Evolutionary conservation across 495 filamentous ascomycete species (phyloP), one percentile per base, ranked within the genome.

Genomic region (Schizothecium vesticola): DNA sequence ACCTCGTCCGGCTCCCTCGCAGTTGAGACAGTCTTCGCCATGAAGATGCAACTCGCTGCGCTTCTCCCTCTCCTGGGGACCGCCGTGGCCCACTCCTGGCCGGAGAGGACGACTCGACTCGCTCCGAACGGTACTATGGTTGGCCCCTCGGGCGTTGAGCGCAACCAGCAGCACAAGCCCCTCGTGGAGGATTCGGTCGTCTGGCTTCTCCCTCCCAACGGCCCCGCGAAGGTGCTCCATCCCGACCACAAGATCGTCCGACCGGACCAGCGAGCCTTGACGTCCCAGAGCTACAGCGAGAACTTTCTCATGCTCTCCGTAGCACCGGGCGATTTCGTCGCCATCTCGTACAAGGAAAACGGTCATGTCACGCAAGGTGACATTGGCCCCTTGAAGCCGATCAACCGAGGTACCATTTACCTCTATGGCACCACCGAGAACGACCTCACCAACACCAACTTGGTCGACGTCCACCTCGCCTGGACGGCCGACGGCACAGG

Each of bases 311-410:
- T 86, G 70, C 84, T 96, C 13, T 76, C 87, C 66, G 91, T 89
- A 24, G 80, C 83, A 23, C 82, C 91, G 9, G 91, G 92, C 33
- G 85, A 86, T 67, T 84, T 85, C 56, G 82, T 96, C 63, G 90
- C 93, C 23, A 78, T 97, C 64, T 82, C 85, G 22, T 95, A 92
- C 77, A 82, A 86, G 61, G 94, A 97, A 71, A 97, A 97, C 73
- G 94, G 94, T 19, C 94, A 97, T 78, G 90, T 95, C 66, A 91
- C 88, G 13, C 1, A 80, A 88, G 33, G 33, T 13, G 33, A 43
- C 33, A 13, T 43, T 16, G 12, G 12, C 13, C 4, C 74, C 0
- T 82, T 83, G 16, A 91, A 92, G 75, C 91, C 91, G 0, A 61
- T 81, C 67, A 89, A 90, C 56, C 85, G 88, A 22, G 93, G 94